Evolutionary conservation across 768 basidiomycete species (phyloP).

Genomic region (Rhizopogon roseolus): DNA sequence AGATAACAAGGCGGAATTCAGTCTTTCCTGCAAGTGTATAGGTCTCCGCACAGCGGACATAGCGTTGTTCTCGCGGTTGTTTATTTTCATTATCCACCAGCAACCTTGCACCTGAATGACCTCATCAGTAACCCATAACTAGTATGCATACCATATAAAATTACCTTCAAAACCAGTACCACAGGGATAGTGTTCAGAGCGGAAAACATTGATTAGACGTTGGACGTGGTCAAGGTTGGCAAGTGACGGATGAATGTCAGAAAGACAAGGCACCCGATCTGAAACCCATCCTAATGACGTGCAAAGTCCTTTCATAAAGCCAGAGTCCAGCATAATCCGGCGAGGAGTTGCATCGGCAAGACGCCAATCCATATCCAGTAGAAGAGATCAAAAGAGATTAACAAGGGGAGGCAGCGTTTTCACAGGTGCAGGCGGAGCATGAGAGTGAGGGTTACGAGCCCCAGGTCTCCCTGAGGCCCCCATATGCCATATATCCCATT

Average conservation of each 20-base stretch:
- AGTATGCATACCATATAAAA: too few species aligned
- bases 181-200: slow-evolving; percentile 10
- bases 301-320: slow-evolving; percentile 14
- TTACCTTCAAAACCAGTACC: slow-evolving; percentile 22
- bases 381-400: slow-evolving; percentile 8
- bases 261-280: slow-evolving; percentile 4
- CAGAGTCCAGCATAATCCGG: slow-evolving; percentile 18
- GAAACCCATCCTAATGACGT: slow-evolving; percentile 13
- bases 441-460: slow-evolving; percentile 8
- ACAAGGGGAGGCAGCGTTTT: slow-evolving; percentile 7
- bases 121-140: neutral
- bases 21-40: slow-evolving; percentile 2
- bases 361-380: slow-evolving; percentile 17
- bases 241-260: slow-evolving; percentile 13
- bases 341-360: slow-evolving; percentile 25
- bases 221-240: slow-evolving; percentile 19
- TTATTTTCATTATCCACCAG: slow-evolving; percentile 4
- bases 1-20: slow-evolving; percentile 16
- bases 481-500: too few species aligned
- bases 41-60: slow-evolving; percentile 16
- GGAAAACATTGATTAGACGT: slow-evolving; percentile 15
- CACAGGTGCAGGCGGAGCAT: slow-evolving; percentile 2
- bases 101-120: slow-evolving; percentile 1
- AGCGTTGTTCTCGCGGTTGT: slow-evolving; percentile 6
- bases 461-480: too few species aligned